These are phyloP conservation scores for Sphagnum tenellum DNA, from an alignment of 225 moss, liverwort and hornwort species.

Conservation along the genomic window DNA sequence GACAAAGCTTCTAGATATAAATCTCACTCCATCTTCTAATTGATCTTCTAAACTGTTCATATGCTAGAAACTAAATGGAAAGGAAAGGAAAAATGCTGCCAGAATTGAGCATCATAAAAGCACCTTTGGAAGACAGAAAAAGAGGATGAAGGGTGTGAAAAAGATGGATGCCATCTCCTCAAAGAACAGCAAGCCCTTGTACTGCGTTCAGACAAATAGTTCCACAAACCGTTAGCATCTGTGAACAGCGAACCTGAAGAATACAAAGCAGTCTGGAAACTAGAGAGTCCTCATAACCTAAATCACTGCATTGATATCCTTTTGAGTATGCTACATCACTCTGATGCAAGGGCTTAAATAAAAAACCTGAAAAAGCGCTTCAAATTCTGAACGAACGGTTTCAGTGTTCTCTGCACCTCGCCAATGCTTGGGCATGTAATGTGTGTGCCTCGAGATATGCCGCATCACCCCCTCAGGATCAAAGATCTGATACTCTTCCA, in stretches of 20 bases:
- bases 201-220: conserved; percentile 35
- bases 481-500: conserved; percentile 78
- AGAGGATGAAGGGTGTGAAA: conserved; percentile 91
- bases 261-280: too few relatives aligned
- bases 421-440: conserved; percentile 99
- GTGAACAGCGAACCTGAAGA: too few relatives aligned
- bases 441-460: conserved; percentile 67
- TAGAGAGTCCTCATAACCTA: too few relatives aligned
- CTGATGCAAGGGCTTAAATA: too few relatives aligned
- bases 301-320: too few relatives aligned
- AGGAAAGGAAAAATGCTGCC: too few relatives aligned
- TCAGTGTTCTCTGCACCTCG: conserved; percentile 85
- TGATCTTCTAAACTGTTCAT: too few relatives aligned
- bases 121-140: conserved; percentile 94
- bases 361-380: conserved; percentile 75
- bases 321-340: too few relatives aligned
- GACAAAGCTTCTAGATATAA: too few relatives aligned
- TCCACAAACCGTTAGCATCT: neutral
- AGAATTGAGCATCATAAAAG: too few relatives aligned
- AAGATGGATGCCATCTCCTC: conserved; percentile 97
- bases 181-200: conserved; percentile 73
- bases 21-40: too few relatives aligned
- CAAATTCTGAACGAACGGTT: conserved; percentile 76
- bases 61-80: too few relatives aligned
- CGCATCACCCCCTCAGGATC: conserved; percentile 81